Conservation (phyloP, 2,329 filamentous ascomycete genomes). For the Cladosporium colombiae region DNA sequence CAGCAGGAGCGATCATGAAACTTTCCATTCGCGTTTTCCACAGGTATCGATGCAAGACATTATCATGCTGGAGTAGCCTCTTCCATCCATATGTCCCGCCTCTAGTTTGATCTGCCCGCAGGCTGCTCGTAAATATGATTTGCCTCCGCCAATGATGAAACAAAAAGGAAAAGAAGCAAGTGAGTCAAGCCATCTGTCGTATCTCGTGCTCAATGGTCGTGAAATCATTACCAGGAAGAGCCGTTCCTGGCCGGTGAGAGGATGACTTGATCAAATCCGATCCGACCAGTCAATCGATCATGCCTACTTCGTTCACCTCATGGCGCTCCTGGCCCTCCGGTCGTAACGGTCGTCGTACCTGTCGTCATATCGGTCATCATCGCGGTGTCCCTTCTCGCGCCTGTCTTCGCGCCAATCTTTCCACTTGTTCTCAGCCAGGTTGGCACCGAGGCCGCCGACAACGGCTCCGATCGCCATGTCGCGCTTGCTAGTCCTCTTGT, state of each 20-base stretch:
- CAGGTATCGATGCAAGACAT: neutral
- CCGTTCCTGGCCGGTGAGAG: neutral
- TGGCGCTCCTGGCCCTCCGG: slow-evolving; percentile 11
- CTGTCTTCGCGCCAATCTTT: slow-evolving; percentile 32
- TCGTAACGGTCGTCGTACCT: slow-evolving; percentile 21
- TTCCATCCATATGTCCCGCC: neutral
- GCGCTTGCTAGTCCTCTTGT: slow-evolving; percentile 32
- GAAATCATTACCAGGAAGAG: neutral
- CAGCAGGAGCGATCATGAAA: neutral
- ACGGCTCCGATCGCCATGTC: slow-evolving; percentile 39
- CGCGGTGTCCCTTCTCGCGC: slow-evolving; percentile 23
- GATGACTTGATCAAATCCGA: neutral
- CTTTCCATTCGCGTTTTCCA: neutral
- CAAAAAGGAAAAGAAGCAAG: neutral
- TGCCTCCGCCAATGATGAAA: neutral
- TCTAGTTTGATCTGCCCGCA: neutral
- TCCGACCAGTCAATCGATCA: neutral
- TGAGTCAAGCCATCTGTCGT: neutral
- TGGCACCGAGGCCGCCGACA: slow-evolving; percentile 38
- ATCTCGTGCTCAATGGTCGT: neutral
- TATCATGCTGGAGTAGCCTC: neutral
- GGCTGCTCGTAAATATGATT: slow-evolving; percentile 5
- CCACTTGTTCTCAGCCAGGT: slow-evolving; percentile 37
- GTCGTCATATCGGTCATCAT: slow-evolving; percentile 13
- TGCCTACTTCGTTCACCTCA: neutral